These are phyloP conservation scores for Ogataea methylovora DNA, from an alignment of 805 yeast species.

Conservation along the genomic window DNA sequence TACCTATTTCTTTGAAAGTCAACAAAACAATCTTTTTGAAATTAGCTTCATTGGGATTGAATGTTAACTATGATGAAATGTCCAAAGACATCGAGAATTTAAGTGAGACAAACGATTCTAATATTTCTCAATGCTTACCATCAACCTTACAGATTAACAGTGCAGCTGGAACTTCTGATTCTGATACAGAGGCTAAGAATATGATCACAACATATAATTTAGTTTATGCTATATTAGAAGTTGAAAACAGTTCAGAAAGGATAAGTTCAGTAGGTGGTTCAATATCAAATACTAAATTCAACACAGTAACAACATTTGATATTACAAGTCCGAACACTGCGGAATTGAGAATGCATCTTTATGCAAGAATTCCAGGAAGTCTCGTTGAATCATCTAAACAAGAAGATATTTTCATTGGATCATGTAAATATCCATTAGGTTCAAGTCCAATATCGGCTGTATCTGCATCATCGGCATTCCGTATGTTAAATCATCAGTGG, in stretches of 20 bases:
- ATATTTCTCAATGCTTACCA: conserved; percentile 33
- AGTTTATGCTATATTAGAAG: conserved; percentile 82
- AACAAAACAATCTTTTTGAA: conserved; percentile 59
- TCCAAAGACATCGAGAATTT: conserved; percentile 25
- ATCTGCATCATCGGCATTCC: conserved; percentile 18
- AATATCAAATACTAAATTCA: conserved; percentile 72
- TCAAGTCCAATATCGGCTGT: conserved; percentile 28
- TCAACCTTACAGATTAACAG: conserved; percentile 28
- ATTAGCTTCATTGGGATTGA: conserved; percentile 50
- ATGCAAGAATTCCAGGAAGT: conserved; percentile 67
- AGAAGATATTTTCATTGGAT: conserved; percentile 71
- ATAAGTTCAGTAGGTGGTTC: conserved; percentile 85
- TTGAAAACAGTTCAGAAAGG: conserved; percentile 87
- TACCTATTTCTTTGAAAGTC: conserved; percentile 66
- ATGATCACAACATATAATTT: conserved; percentile 40
- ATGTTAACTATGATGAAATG: conserved; percentile 25
- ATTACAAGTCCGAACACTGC: conserved; percentile 48
- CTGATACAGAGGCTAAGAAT: conserved; percentile 38
- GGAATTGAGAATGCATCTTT: conserved; percentile 62
- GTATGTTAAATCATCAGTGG: conserved; percentile 66
- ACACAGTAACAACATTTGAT: conserved; percentile 86
- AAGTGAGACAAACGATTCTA: conserved; percentile 18
- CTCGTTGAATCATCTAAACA: conserved; percentile 33
- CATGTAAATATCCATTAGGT: conserved; percentile 51
- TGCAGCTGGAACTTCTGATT: conserved; percentile 43